A percentile compares a stretch with the other conserved stretches of the same genome.
phyloP scores from a whole-genome alignment of 1,284 basidiomycete genomes.

The Tremellales sp. region DNA sequence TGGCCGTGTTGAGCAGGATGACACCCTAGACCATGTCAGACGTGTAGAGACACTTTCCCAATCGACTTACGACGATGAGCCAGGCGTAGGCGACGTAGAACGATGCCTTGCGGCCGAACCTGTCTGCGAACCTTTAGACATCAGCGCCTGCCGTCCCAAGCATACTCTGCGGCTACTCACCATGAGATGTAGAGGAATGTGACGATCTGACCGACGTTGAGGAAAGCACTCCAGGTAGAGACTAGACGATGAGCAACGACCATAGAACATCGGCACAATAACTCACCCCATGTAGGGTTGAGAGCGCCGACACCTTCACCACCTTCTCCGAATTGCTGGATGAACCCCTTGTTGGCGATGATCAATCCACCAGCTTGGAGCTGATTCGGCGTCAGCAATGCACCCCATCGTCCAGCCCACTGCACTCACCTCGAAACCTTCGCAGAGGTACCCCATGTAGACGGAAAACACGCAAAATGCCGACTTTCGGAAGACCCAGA shows the following conservation, averaged over 20 bases:
- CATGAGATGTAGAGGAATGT: slow-evolving; percentile 17
- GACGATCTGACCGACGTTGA: slow-evolving; percentile 20
- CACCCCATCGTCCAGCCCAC: background rate
- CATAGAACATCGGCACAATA: background rate
- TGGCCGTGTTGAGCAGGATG: slow-evolving; percentile 3
- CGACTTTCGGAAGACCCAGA: slow-evolving; percentile 18
- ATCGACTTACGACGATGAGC: background rate
- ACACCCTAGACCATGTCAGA: background rate
- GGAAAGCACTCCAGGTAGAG: slow-evolving; percentile 17
- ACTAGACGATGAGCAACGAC: slow-evolving; percentile 4
- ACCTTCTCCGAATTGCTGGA: slow-evolving; percentile 15
- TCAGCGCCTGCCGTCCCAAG: too few relatives aligned
- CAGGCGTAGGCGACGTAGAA: slow-evolving; percentile 17
- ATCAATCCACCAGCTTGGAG: slow-evolving; percentile 16
- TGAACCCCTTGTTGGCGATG: slow-evolving; percentile 20
- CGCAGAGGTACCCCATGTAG: slow-evolving; percentile 20
- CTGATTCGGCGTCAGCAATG: background rate
- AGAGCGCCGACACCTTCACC: slow-evolving; percentile 9
- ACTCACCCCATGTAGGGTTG: slow-evolving; percentile 16
- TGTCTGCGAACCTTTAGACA: too few relatives aligned
- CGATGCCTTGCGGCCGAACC: slow-evolving; percentile 16
- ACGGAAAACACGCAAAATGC: slow-evolving; percentile 11
- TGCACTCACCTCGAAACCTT: slow-evolving; percentile 16
- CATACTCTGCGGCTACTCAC: slow-evolving; percentile 1
- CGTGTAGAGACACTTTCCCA: slow-evolving; percentile 1